phyloP scores from a whole-genome alignment of 148 eudicot genomes.

The Talinum fruticosum region DNA sequence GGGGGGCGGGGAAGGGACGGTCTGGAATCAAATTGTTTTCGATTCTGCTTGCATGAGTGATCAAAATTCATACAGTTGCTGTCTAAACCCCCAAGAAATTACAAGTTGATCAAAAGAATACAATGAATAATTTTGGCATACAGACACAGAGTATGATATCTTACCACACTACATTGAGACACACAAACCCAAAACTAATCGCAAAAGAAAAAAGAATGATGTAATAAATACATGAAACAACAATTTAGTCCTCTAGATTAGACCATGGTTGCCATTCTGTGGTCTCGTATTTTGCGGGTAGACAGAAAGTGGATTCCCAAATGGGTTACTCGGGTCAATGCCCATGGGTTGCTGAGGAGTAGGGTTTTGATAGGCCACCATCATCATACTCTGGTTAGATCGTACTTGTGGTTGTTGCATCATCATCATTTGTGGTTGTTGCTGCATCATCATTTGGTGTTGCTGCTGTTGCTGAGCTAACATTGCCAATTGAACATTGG shows the following conservation, averaged over 20 bases:
- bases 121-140: constrained; percentile 10
- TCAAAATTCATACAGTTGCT: constrained; percentile 7
- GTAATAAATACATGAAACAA: constrained; percentile 19
- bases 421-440: constrained; percentile 29
- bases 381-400: constrained; percentile 37
- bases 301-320: constrained; percentile 65
- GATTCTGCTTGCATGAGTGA: background rate
- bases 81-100: background rate
- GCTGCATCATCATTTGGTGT: constrained; percentile 34
- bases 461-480: constrained; percentile 58
- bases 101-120: constrained; percentile 4
- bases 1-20: no score
- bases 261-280: constrained; percentile 50
- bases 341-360: constrained; percentile 43
- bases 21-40: no score
- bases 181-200: constrained; percentile 17
- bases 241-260: constrained; percentile 38
- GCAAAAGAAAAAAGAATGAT: constrained; percentile 25
- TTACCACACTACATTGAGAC: background rate
- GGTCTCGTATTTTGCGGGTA: constrained; percentile 42
- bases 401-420: constrained; percentile 37
- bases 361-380: constrained; percentile 43
- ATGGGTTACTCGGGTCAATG: constrained; percentile 48
- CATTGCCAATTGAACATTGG: constrained; percentile 77
- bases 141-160: constrained; percentile 1